Evolutionary conservation across 352 stramenopile genomes (phyloP), one percentile per base, ranked within the genome.

Genomic region (Globisporangium cylindrosporum): DNA sequence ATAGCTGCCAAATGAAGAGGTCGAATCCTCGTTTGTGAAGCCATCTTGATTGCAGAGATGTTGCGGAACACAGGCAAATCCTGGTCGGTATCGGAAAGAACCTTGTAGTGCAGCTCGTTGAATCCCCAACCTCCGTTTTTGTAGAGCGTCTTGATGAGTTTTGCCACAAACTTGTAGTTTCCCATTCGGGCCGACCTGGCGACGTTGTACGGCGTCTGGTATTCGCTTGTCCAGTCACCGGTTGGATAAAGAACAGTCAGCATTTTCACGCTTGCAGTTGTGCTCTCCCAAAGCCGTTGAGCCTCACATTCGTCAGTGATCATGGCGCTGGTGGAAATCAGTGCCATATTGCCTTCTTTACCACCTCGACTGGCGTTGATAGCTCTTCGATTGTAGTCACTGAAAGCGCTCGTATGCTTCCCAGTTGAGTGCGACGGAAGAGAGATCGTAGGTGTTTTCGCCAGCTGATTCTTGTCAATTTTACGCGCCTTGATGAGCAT

Each of bases 351-450:
- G 48, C 86, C 86, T 72, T 94, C 86, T 56, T 87, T 89, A 1
- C 86, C 86, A 7, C 84, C 84, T 5, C 86, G 86, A 77, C 86
- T 94, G 15, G 86, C 86, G 58, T 94, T 94, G 65, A 94, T 88
- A 24, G 86, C 84, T 18, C 86, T 79, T 0, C 86, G 82, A 66
- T 94, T 92, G 72, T 94, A 94, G 59, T 94, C 86, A 64, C 86
- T 94, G 69, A 75, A 94, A 20, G 76, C 64, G 63, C 86, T 94
- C 34, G 86, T 94, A 64, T 94, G 86, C 57, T 84, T 82, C 1
- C 86, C 86, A 0, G 86, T 94, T 9, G 84, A 91, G 57, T 92
- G 84, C 3, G 84, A 83, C n/a, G 81, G 81, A 32, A 94, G 62
- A 6, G 84, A 82, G 38, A 84, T 75, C 15, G 81, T 79, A 0